Evolutionary conservation across 176 grass and related monocot genomes (phyloP), one percentile per base, ranked within the genome.

Genomic region (Carex pumila): DNA sequence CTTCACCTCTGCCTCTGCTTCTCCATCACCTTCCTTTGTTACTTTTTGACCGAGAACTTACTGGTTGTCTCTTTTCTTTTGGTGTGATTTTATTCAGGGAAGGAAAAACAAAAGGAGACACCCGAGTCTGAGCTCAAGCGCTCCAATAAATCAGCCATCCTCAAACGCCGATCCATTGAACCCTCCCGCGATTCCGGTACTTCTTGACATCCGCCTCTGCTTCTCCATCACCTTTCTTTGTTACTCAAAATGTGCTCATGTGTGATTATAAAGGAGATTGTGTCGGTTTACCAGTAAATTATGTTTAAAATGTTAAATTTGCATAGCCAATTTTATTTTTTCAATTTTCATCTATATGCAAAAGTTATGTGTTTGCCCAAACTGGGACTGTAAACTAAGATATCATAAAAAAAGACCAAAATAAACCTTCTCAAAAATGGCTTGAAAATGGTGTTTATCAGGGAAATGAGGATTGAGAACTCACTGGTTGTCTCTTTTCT

Each of bases 341-440:
- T 25, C 25, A 25, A 25, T 25, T 25, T 25, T 25, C 25, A 25
- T 25, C 25, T 25, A 25, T 25, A 25, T 25, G 25, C 25, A 25
- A 25, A 25, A 25, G 25, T 25, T 25, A 25, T 25, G 25, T 25
- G 25, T 25, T 25, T 25, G 25, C 0, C 85, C 5, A 47, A 58
- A 11, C 86, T 87, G 80, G 84, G 50, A n/a, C 69, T 25, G 85
- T n/a, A 61, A 80, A 10, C 81, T 59, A 90, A 81, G n/a, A 89
- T 81, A 8, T 47, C 92, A 88, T 67, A 0, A 25, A 25, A 25
- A 25, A 25, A 25, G 25, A 25, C 25, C 25, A 25, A 25, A 25
- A 25, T 25, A 25, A 25, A 25, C 25, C 25, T 25, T 25, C 25
- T 25, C 25, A 25, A 25, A 25, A 25, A 25, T 25, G 25, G 25